phyloP scores from a whole-genome alignment of 805 yeast genomes.

The Kuraishia piskuri region DNA sequence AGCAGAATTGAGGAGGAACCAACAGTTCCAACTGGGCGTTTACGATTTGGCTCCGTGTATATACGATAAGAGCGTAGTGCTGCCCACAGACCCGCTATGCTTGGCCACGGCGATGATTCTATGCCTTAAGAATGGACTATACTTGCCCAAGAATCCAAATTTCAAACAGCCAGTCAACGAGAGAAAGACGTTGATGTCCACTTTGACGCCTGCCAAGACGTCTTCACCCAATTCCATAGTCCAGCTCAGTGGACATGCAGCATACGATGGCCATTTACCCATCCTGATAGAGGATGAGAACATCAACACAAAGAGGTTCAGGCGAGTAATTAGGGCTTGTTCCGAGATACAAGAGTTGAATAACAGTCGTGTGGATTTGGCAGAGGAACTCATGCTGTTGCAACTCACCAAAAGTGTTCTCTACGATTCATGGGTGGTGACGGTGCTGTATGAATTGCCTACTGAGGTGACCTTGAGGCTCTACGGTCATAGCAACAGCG shows the following conservation, averaged over 20 bases:
- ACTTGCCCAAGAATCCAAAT: conserved; percentile 27
- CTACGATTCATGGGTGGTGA: conserved; percentile 41
- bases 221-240: neutral
- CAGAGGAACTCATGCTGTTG: conserved; percentile 26
- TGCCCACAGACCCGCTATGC: conserved; percentile 56
- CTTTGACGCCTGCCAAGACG: conserved; percentile 2
- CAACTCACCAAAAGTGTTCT: conserved; percentile 36
- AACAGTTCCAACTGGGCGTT: conserved; percentile 43
- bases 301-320: conserved; percentile 20
- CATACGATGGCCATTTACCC: conserved; percentile 44
- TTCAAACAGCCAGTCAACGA: neutral
- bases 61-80: conserved; percentile 17
- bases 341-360: conserved; percentile 27
- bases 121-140: conserved; percentile 32
- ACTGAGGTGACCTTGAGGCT: neutral
- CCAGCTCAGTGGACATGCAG: conserved; percentile 38
- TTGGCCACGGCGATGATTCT: conserved; percentile 36
- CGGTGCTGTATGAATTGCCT: conserved; percentile 16
- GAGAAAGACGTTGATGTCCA: neutral
- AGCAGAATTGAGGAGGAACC: conserved; percentile 6
- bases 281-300: conserved; percentile 42
- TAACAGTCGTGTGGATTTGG: conserved; percentile 19
- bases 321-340: conserved; percentile 27
- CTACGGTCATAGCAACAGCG: neutral
- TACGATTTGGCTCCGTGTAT: conserved; percentile 31